Conservation (phyloP, 352 stramenopile species). For the Globisporangium nagaii region DNA sequence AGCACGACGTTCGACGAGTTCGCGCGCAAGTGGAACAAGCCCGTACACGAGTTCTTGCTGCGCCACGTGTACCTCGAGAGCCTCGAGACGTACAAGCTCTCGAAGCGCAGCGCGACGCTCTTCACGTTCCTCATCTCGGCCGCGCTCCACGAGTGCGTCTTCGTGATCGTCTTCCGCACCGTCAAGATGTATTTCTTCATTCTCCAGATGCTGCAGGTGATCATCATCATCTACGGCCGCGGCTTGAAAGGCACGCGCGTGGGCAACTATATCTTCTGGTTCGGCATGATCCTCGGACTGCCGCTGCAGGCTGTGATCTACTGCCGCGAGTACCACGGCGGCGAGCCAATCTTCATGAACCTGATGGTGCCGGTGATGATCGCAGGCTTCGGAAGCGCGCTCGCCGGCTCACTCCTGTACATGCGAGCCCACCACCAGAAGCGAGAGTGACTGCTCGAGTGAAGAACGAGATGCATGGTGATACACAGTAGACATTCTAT, state of each 20-base stretch:
- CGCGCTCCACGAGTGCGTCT: constrained; percentile 93
- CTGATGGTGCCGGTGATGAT: constrained; percentile 75
- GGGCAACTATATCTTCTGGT: constrained; percentile 81
- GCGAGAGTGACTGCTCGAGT: background rate
- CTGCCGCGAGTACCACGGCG: constrained; percentile 72
- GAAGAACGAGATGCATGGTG: background rate
- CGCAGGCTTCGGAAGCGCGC: constrained; percentile 45
- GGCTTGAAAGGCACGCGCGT: constrained; percentile 64
- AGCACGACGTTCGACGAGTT: constrained; percentile 90
- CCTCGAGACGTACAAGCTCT: constrained; percentile 68
- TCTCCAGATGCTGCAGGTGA: constrained; percentile 93
- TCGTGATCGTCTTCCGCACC: constrained; percentile 93
- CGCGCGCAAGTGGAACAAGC: constrained; percentile 95
- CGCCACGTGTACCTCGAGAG: constrained; percentile 82
- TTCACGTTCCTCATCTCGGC: constrained; percentile 94
- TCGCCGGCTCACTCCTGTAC: constrained; percentile 41
- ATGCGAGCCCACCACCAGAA: constrained; percentile 28
- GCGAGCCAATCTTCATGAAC: constrained; percentile 74
- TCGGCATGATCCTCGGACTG: constrained; percentile 67
- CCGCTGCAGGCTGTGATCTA: constrained; percentile 78
- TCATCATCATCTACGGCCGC: constrained; percentile 83
- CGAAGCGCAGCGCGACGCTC: constrained; percentile 70
- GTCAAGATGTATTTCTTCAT: constrained; percentile 92
- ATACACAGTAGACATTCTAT: background rate
- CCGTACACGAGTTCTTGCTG: constrained; percentile 94